Evolutionary conservation across 108 stramenopile genomes (phyloP), one percentile per base, ranked within the genome.

Genomic region (Schizochytrium sp.): DNA sequence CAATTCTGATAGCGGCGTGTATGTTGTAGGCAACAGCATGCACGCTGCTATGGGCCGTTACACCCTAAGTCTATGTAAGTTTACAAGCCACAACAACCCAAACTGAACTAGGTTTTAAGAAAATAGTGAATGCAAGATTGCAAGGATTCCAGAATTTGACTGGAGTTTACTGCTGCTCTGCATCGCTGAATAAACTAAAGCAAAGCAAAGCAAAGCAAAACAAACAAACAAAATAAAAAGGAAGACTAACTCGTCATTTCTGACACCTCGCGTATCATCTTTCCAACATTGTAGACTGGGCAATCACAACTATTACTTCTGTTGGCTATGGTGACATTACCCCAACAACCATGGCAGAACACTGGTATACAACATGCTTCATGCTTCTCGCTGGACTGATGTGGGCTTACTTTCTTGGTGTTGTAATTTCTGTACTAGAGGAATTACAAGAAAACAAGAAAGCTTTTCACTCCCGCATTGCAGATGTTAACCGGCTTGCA

Each of bases 271-370:
- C 28, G 28, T 28, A 28, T 28, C 28, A 28, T 28, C 0, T 28
- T 28, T 28, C 28, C 28, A 28, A 28, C 28, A 28, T 28, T 28
- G 28, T 28, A 28, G 28, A 94, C 91, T 94, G 91, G 72, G 91
- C 92, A 17, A 87, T 93, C 57, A 91, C 93, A 55, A 93, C 93
- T 55, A 93, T 93, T 87, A 89, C 93, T 5, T 93, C 93, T 0
- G 92, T 92, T 4, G 93, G 93, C 3, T 94, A 93, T 87, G 93
- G 93, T 4, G 93, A 94, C 87, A 90, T 93, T 58, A 49, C 64
- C 40, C 92, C 93, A n/a, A 46, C 64, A 61, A 89, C 83, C 57
- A 46, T 73, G 17, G 49, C 64, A 0, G 91, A 91, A 87, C 45
- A 61, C 46, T 60, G 46, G 60, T 89, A 61, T 47, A 64, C 87